Base-by-base conservation (phyloP, 177 flowering plant species). In the Vitis hybrid region DNA sequence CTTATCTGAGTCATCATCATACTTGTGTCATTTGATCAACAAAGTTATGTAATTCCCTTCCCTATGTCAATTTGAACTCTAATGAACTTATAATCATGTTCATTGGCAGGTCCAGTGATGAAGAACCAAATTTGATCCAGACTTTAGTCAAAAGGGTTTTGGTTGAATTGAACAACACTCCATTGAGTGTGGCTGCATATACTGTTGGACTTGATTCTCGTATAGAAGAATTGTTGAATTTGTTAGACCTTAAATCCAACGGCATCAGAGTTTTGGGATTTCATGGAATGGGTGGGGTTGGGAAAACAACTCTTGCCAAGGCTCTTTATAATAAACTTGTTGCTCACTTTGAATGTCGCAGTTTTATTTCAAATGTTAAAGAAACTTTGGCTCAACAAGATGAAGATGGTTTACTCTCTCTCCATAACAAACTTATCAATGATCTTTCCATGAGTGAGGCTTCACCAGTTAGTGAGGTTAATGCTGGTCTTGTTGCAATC, bases 261-360 rank as follows among this genome's bases (percentile, higher is more conserved):
- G 70, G 69, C 35, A 54, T 77, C 48, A 46, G 48, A 56, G 57
- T 75, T 6, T n/a, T 82, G 46, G 84, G 84, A 10, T 52, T 85
- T 9, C 66, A 74, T 73, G 87, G 87, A 1, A 75, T 77, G 65
- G 85, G 87, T n/a, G 87, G 88, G 12, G 52, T 83, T 72, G 88
- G 89, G 1, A 86, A 86, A 75, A 82, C 89, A 24, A 86, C 89
- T 40, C 78, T 86, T 54, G 83, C 84, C 56, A 82, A 79, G 76
- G 82, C 81, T 56, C 67, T 82, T 11, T 86, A 65, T 51, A 82
- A 81, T 68, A 76, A 78, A 54, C 70, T 84, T 18, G 62, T 70
- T 6, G 46, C 6, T 27, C 55, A 70, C 24, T 86, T 86, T 50
- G 50, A 72, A 58, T 48, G 55, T 16, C 74, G 78, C 40, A 62